Base-by-base conservation (phyloP, 2,329 filamentous ascomycete species). In the Penicillium sp. region DNA sequence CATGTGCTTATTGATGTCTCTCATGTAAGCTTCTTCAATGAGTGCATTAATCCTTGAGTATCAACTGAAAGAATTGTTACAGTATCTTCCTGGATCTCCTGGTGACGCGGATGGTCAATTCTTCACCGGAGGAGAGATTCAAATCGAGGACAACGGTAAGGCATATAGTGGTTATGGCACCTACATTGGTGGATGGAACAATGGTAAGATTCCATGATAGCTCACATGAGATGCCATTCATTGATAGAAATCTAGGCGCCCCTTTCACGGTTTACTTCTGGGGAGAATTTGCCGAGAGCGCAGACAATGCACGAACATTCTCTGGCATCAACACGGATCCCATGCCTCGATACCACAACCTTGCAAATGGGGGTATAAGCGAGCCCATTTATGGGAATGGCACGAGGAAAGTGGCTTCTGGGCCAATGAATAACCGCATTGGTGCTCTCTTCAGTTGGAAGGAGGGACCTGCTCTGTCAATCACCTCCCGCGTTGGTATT, bases 401-500 rank as follows among this genome's bases (percentile, higher is more conserved):
- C 6, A 66, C 71, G 0, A 58, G 62, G 16, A 85, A 82, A 0
- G 86, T 86, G 1, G 85, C 84, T 59, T 82, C 78, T 7, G 85
- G 85, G 42, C 84, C 83, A 3, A 70, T 77, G 66, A 79, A 71
- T 37, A 73, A 87, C 3, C 84, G 86, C 0, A 83, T 83, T 0
- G 88, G 88, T 3, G 87, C 81, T 0, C 65, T 85, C 0, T 89
- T 87, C 73, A 82, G 85, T 40, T 83, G 86, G 59, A 88, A 89
- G 62, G 71, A 81, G 22, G 80, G 81, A 13, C 72, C 78, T 1
- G 73, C 70, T 52, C 75, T 79, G 3, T 81, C 84, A 6, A 82
- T 91, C 13, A 75, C 82, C 7, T 88, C 84, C 5, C 82, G 88
- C 40, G 85, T 89, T 14, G 88, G 88, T 0, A 78, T 90, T 14